Conservation (phyloP, 2,329 filamentous ascomycete genomes). For the Trichoderma citrinoviride region DNA sequence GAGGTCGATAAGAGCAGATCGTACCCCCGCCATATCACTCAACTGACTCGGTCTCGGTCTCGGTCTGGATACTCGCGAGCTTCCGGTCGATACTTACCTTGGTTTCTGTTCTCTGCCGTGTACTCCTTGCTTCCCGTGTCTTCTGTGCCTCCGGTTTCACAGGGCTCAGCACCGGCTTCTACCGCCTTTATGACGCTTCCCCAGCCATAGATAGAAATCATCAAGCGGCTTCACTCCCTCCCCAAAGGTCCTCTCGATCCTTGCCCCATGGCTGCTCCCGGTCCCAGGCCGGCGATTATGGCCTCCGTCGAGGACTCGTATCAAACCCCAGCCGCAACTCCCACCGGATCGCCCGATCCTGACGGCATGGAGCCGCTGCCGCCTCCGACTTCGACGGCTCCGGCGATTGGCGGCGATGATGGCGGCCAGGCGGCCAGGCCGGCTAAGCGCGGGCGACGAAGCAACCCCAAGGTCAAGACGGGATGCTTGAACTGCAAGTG, state of each 20-base stretch:
- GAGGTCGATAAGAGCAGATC: not conserved
- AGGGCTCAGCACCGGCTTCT: no score
- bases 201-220: not conserved
- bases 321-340: constrained; percentile 19
- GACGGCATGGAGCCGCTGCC: not conserved
- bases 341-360: constrained; percentile 5
- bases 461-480: constrained; percentile 63
- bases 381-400: not conserved
- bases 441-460: constrained; percentile 48
- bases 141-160: not conserved
- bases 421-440: not conserved
- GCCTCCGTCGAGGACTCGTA: constrained; percentile 10
- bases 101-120: not conserved
- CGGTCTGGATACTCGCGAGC: no score
- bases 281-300: not conserved
- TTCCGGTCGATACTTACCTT: no score
- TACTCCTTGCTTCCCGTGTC: not conserved
- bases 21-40: not conserved
- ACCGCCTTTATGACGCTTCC: not conserved
- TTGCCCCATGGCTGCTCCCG: constrained; percentile 5
- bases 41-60: no score
- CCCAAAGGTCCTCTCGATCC: not conserved
- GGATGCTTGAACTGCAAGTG: constrained; percentile 69
- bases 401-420: not conserved
- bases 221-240: not conserved